Base-by-base conservation (phyloP, 2,329 filamentous ascomycete genomes). In the Leptographium wingfieldii region DNA sequence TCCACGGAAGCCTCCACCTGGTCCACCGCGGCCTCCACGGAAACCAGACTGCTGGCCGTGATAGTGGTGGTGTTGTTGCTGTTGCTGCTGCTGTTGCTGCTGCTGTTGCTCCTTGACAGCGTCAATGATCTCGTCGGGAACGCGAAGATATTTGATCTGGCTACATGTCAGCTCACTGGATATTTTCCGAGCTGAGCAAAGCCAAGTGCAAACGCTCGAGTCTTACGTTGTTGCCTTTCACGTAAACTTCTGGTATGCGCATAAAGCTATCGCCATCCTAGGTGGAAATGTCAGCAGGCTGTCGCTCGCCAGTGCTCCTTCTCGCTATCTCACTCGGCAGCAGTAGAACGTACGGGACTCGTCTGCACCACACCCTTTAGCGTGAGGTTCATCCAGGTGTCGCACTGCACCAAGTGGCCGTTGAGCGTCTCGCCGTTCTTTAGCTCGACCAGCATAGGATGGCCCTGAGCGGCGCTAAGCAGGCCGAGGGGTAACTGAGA, bases 351-450 rank as follows among this genome's bases (percentile, higher is more conserved):
- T 74, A 87, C 84, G 29, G 92, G 86, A 71, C 88, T 96, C 22
- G 94, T 97, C 75, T 97, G 92, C 43, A 97, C 90, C 27, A 99
- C 95, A 73, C 97, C 94, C 74, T 94, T 95, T 66, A 99, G 76
- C 2, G 92, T 97, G 67, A 99, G 78, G 76, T 99, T 99, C 94
- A 99, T 99, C 91, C 94, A 99, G 56, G 92, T 99, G 73, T 99
- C 94, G 84, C 92, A 99, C 73, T 87, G 90, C 73, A 96, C 88
- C 62, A 99, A 80, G 70, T 96, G 91, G 64, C 94, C 94, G 76
- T 97, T 99, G 63, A 99, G 82, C 0, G 94, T 97, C 75, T 99
- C 92, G 76, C 92, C 92, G 70, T 92, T 95, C 80, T 96, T 96
- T 66, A 96, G 87, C 78, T 96, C 92, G 66, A 96, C 92, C 60